These are phyloP conservation scores for Vickermania ingenoplastis DNA, from an alignment of 208 protist species.

Conservation along the genomic window DNA sequence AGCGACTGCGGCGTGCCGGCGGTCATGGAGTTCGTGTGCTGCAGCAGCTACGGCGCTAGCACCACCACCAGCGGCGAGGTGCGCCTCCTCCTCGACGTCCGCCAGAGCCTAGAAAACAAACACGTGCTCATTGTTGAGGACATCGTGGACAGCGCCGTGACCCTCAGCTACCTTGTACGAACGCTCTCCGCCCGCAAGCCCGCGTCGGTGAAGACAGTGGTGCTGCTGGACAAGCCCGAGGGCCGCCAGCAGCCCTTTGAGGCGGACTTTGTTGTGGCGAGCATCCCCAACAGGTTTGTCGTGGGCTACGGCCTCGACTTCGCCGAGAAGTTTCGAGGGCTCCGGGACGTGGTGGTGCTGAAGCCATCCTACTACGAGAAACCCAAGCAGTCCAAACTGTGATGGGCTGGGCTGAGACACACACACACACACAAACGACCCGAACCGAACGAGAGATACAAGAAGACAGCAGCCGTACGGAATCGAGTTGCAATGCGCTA, in stretches of 20 bases:
- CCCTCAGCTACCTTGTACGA: constrained; percentile 58
- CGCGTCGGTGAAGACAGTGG: constrained; percentile 69
- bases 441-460: too few species aligned
- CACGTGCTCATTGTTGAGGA: constrained; percentile 88
- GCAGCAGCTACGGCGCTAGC: constrained; percentile 48
- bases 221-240: constrained; percentile 76
- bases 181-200: constrained; percentile 46
- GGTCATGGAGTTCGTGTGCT: constrained; percentile 83
- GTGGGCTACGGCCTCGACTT: constrained; percentile 91
- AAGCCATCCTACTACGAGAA: constrained; percentile 51
- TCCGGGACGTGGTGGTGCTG: constrained; percentile 71
- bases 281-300: constrained; percentile 64
- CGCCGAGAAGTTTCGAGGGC: constrained; percentile 63
- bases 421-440: not conserved
- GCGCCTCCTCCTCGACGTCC: constrained; percentile 72
- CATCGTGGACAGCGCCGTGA: constrained; percentile 83
- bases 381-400: constrained; percentile 2
- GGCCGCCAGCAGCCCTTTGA: constrained; percentile 36
- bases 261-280: constrained; percentile 64
- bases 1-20: constrained; percentile 55
- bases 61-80: constrained; percentile 66
- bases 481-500: too few species aligned
- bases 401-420: not conserved
- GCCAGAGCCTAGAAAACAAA: constrained; percentile 45
- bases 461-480: too few species aligned